Evolutionary conservation across 2,329 filamentous ascomycete genomes (phyloP).

Genomic region (Verticillium isaacii): DNA sequence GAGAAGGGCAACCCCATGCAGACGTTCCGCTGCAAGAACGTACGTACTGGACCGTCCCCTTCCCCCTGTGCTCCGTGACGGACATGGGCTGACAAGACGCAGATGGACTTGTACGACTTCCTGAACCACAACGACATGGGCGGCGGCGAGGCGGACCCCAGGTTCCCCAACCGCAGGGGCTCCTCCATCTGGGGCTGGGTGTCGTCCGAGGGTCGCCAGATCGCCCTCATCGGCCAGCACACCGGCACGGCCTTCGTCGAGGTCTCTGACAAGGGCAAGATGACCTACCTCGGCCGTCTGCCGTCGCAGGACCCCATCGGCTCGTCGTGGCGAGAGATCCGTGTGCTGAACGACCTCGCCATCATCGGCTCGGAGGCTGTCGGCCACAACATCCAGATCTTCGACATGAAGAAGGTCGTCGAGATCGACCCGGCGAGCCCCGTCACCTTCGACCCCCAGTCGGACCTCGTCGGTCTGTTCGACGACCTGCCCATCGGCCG

Average conservation of each 20-base stretch:
- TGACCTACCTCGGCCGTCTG: conserved; percentile 41
- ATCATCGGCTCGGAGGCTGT: conserved; percentile 36
- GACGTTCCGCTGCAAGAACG: conserved; percentile 42
- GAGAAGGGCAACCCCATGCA: conserved; percentile 35
- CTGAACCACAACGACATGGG: conserved; percentile 48
- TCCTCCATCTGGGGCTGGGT: conserved; percentile 7
- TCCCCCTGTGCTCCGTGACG: no score
- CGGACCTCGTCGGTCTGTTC: conserved; percentile 30
- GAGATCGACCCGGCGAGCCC: conserved; percentile 3
- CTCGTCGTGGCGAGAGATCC: conserved; percentile 34
- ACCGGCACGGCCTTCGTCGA: conserved; percentile 47
- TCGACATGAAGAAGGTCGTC: conserved; percentile 53
- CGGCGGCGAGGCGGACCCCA: conserved; percentile 19
- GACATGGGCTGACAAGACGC: neutral
- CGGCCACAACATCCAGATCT: conserved; percentile 56
- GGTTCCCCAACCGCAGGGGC: conserved; percentile 9
- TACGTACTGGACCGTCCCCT: conserved; percentile 4
- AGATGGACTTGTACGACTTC: conserved; percentile 52
- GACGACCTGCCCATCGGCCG: conserved; percentile 29
- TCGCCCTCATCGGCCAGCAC: conserved; percentile 41
- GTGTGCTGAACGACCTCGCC: conserved; percentile 27
- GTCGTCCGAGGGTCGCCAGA: conserved; percentile 36
- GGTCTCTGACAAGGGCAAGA: conserved; percentile 34
- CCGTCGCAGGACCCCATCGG: conserved; percentile 30
- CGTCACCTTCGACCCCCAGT: conserved; percentile 11